Base-by-base conservation (phyloP, 176 grass and related monocot genomes). In the Saccharum officinarum region DNA sequence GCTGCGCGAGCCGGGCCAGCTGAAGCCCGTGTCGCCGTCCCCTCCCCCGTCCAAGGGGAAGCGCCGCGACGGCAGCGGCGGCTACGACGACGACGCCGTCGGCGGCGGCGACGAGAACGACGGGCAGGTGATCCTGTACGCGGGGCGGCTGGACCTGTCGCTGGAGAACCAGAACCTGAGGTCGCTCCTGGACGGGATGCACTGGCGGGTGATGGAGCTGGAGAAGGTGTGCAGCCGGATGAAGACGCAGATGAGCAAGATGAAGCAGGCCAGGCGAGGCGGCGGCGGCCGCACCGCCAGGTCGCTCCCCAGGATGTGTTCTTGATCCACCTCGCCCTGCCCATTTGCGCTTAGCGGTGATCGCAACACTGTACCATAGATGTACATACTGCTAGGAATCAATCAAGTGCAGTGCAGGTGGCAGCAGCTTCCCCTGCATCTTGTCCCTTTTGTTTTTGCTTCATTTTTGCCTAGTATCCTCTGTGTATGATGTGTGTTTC, bases 291-390 rank as follows among this genome's bases (percentile, higher is more conserved):
- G 66, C 67, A 61, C 55, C 8, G 70, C 92, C 1, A 94, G 88
- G 68, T 92, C 97, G 72, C 92, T 99, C 2, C 97, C 97, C 71
- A 96, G 80, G 79, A 95, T 99, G 83, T 99, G 97, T 91, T 99
- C 94, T 65, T 99, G 94, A 99, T 81, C 57, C 55, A 59, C 0
- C 6, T 47, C 25, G 59, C 61, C 12, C 23, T 45, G 13, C 23
- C 23, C 2, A 33, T 33, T 49, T 13, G 59, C 10, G 59, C 3
- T 59, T 59, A 15, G 70, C 15, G 42, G 38, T 49, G 73, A 71
- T 16, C 30, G 4, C 22, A 25, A 31, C 15, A 39, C 2, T 79
- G 41, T 71, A 45, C 49, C 8, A 17, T 37, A 83, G 26, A 50
- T 30, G 88, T 95, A 90, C 82, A 86, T 81, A 65, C 4, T 83